Percentiles rank a stretch among this genome's conserved stretches.
Conservation (phyloP, 1,139 yeast genomes). For the Saccharomyces pastorianus region DNA sequence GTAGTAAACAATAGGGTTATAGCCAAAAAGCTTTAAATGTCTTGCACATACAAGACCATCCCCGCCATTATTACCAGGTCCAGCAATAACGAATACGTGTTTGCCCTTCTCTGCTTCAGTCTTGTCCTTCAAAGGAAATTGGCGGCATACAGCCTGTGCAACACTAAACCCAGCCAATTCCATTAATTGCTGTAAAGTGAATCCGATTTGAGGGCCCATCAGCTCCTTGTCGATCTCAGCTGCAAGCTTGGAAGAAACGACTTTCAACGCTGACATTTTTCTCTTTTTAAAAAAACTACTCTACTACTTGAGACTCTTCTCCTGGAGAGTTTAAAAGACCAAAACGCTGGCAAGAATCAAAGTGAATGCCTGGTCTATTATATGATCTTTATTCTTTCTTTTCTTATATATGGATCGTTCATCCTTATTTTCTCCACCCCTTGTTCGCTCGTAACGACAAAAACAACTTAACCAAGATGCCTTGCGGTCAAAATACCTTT, state of each 20-base stretch:
- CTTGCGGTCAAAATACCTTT: not conserved
- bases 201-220: conserved; percentile 73
- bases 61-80: conserved; percentile 96
- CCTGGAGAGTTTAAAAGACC: not conserved
- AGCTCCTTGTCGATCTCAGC: conserved; percentile 74
- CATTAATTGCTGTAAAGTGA: conserved; percentile 90
- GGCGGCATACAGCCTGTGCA: conserved; percentile 70
- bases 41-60: conserved; percentile 95
- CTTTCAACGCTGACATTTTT: conserved; percentile 17
- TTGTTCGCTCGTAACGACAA: not conserved
- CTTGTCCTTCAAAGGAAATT: conserved; percentile 40
- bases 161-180: conserved; percentile 93
- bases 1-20: conserved; percentile 59
- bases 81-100: conserved; percentile 63
- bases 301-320: not conserved
- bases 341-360: not conserved
- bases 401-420: not conserved
- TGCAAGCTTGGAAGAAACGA: conserved; percentile 61
- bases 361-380: not conserved
- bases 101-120: conserved; percentile 21
- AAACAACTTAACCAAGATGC: not conserved
- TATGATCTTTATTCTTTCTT: not conserved
- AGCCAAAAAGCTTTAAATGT: conserved; percentile 75
- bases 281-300: not conserved
- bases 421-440: not conserved